Conservation (phyloP, 1,284 basidiomycete species). For the Neolentinus lepideus region DNA sequence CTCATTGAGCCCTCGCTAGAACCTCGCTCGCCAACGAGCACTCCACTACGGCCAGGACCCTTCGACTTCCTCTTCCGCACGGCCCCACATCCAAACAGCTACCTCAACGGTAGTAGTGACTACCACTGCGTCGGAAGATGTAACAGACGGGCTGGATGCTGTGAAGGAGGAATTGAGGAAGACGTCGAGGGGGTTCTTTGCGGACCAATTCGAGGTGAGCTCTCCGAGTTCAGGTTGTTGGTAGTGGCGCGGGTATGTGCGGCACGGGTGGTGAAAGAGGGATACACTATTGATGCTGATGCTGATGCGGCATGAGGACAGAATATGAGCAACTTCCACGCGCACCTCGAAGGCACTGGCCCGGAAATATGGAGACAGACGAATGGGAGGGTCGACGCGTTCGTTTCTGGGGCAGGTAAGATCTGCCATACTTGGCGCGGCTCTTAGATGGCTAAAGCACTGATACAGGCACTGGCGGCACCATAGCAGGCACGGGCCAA, state of each 20-base stretch:
- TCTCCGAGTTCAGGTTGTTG: no score
- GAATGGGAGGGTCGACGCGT: slow-evolving; percentile 76
- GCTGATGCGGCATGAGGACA: slow-evolving; percentile 18
- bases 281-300: background rate
- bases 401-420: slow-evolving; percentile 96
- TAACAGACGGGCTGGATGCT: slow-evolving; percentile 31
- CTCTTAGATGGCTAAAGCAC: no score
- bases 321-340: slow-evolving; percentile 87
- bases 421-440: no score
- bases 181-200: slow-evolving; percentile 76
- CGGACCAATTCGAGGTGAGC: slow-evolving; percentile 87
- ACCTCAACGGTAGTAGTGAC: slow-evolving; percentile 50
- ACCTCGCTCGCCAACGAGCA: slow-evolving; percentile 75
- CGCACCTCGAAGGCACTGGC: slow-evolving; percentile 87
- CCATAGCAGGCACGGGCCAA: slow-evolving; percentile 80
- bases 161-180: slow-evolving; percentile 32
- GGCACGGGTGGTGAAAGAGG: no score
- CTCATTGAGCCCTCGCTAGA: slow-evolving; percentile 37
- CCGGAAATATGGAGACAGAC: slow-evolving; percentile 96
- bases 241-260: no score
- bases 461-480: slow-evolving; percentile 81
- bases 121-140: slow-evolving; percentile 33
- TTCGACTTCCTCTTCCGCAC: slow-evolving; percentile 15
- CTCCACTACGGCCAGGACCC: slow-evolving; percentile 52
- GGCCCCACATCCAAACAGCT: slow-evolving; percentile 25